Conservation (phyloP, 352 stramenopile genomes). For the Phytophthora constricta region DNA sequence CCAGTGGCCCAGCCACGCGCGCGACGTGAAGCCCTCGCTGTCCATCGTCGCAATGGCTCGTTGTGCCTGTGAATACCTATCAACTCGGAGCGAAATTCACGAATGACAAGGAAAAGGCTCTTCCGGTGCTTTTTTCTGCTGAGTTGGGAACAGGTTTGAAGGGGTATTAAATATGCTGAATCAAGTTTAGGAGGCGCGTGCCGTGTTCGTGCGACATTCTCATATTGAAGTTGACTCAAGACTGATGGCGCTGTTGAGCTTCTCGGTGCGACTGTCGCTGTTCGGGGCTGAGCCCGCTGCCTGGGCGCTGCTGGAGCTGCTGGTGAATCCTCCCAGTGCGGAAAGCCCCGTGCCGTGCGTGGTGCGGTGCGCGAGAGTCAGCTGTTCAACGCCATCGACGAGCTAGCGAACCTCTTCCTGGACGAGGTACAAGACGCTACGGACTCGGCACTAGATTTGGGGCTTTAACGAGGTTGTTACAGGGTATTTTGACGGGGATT, state of each 20-base stretch:
- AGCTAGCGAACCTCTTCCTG: slow-evolving; percentile 34
- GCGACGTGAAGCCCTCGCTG: slow-evolving; percentile 47
- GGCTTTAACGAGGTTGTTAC: neutral
- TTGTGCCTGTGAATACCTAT: neutral
- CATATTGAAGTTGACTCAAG: neutral
- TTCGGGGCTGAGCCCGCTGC: neutral
- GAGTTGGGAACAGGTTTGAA: too few relatives aligned
- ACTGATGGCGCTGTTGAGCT: slow-evolving; percentile 19
- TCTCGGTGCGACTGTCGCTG: slow-evolving; percentile 31
- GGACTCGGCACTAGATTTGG: neutral
- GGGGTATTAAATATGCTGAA: too few relatives aligned
- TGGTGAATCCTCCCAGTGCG: slow-evolving; percentile 1
- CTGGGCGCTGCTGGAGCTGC: slow-evolving; percentile 32
- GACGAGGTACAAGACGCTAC: slow-evolving; percentile 38
- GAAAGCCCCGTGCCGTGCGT: slow-evolving; percentile 9
- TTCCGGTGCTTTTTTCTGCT: too few relatives aligned
- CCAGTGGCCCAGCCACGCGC: slow-evolving; percentile 66
- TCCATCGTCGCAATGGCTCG: slow-evolving; percentile 28
- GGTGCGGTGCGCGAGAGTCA: slow-evolving; percentile 15
- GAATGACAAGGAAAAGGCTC: slow-evolving; percentile 6
- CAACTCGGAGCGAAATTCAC: too few relatives aligned
- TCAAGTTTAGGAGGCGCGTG: too few relatives aligned
- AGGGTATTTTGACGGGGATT: slow-evolving; percentile 11
- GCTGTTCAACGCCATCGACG: slow-evolving; percentile 44
- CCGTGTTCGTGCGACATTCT: too few relatives aligned